A percentile compares a stretch with the other conserved stretches of the same genome.
These are phyloP conservation scores for Conidiobolus incongruus DNA, from an alignment of 371 early-diverging fungal genomes.

Conservation along the genomic window DNA sequence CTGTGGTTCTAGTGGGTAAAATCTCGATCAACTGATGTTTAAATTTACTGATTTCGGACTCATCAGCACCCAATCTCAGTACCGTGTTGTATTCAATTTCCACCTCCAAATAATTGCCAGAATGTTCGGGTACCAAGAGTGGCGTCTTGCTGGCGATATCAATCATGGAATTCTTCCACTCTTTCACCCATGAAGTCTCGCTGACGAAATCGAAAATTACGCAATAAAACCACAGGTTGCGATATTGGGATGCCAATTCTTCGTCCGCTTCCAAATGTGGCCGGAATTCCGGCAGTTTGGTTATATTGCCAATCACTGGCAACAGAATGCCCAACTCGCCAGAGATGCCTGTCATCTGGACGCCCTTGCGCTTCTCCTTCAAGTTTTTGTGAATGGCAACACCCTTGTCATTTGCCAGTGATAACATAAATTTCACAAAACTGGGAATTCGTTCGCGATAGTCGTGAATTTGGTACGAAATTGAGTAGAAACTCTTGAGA, in stretches of 20 bases:
- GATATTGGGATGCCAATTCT: constrained; percentile 42
- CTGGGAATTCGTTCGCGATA: constrained; percentile 27
- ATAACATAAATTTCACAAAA: constrained; percentile 27
- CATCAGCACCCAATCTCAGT: constrained; percentile 39
- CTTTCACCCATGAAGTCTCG: constrained; percentile 52
- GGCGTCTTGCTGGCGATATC: constrained; percentile 72
- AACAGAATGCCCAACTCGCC: constrained; percentile 37
- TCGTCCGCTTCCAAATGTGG: constrained; percentile 30
- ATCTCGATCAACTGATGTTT: constrained; percentile 13
- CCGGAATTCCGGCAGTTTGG: constrained; percentile 29
- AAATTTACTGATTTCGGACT: constrained; percentile 18
- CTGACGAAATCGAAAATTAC: constrained; percentile 51
- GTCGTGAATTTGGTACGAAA: constrained; percentile 23
- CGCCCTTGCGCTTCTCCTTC: constrained; percentile 20
- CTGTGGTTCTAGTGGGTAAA: constrained; percentile 21
- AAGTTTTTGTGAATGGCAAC: constrained; percentile 27
- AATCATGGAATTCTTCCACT: constrained; percentile 40
- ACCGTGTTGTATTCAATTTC: constrained; percentile 77
- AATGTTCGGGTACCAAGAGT: constrained; percentile 38
- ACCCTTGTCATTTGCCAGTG: constrained; percentile 45
- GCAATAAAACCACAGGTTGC: constrained; percentile 79
- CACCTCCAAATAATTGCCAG: constrained; percentile 62
- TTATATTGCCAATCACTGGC: constrained; percentile 34
- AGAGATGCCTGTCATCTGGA: constrained; percentile 20
- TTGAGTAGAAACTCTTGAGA: constrained; percentile 12